Evolutionary conservation across 75 land plant species (phyloP), one percentile per base, ranked within the genome.

Genomic region (Selaginella tamariscina): DNA sequence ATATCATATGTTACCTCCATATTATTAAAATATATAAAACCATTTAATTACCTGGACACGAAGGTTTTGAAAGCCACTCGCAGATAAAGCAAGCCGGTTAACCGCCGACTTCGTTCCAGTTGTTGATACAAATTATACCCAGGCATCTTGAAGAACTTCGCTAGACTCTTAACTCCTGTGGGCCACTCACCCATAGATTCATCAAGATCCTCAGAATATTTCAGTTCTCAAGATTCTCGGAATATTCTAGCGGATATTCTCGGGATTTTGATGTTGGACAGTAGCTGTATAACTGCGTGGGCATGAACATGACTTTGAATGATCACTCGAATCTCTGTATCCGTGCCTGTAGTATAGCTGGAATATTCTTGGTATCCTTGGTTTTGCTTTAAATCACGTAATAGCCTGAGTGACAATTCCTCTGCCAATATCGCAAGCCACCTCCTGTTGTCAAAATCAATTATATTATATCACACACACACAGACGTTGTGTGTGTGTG

Each of bases 311-410:
- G 77, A 75, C 67, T 66, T 75, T 1, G 77, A 70, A 55, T 75
- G 77, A 65, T 75, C 77, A n/a, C 67, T 64, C 22, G 73, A 70
- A n/a, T 55, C 55, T 65, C 56, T 71, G 32, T 29, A 70, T 15
- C 77, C 73, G 32, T 68, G 66, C 1, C 73, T 64, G 31, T 75
- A 75, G 44, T 75, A 75, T 2, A 75, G 73, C 68, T 70, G 77
- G 23, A 75, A 54, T 29, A 54, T 31, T 29, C 57, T 54, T 15
- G 77, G 77, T 70, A 64, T 21, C 77, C 67, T 11, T 65, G 67
- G 32, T 75, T 75, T 65, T 65, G 55, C 28, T 75, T 65, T 2
- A 54, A 71, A 33, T 75, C 77, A 1, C 72, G 72, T 11, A 33
- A 68, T 73, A 75, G 70, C 21, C 77, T 59, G 2, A 75, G 29